Conservation (phyloP, 1,139 yeast species). For the Sugiyamaella paludigena region DNA sequence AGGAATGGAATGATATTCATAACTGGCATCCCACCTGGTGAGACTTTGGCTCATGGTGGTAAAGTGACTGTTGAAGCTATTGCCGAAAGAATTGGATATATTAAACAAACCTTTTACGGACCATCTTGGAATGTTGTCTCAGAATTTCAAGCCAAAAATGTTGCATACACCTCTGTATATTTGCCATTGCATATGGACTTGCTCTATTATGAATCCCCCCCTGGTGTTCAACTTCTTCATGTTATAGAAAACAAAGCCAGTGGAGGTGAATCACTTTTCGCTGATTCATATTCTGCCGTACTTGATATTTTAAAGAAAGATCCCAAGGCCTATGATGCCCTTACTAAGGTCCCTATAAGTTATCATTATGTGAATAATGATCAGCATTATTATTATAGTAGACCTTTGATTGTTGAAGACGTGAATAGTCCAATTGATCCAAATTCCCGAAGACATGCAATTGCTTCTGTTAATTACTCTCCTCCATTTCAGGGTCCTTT, state of each 20-base stretch:
- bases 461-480: conserved; percentile 67
- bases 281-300: conserved; percentile 74
- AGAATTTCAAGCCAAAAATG: conserved; percentile 61
- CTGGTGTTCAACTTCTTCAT: conserved; percentile 74
- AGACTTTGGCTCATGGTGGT: conserved; percentile 30
- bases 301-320: conserved; percentile 52
- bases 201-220: conserved; percentile 78
- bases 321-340: conserved; percentile 62
- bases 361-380: conserved; percentile 67
- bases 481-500: conserved; percentile 88
- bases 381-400: conserved; percentile 60
- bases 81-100: conserved; percentile 65
- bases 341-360: conserved; percentile 62
- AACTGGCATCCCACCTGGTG: conserved; percentile 47
- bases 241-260: conserved; percentile 58
- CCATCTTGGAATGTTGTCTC: conserved; percentile 67
- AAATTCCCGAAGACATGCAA: conserved; percentile 35
- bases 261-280: conserved; percentile 73
- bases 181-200: conserved; percentile 81
- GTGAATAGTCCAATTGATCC: conserved; percentile 35
- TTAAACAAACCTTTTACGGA: conserved; percentile 74
- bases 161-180: conserved; percentile 66
- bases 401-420: conserved; percentile 67
- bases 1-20: conserved; percentile 60
- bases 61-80: conserved; percentile 42